These are phyloP conservation scores for Lumnitzera racemosa DNA, from an alignment of 345 rosid species.

Conservation along the genomic window DNA sequence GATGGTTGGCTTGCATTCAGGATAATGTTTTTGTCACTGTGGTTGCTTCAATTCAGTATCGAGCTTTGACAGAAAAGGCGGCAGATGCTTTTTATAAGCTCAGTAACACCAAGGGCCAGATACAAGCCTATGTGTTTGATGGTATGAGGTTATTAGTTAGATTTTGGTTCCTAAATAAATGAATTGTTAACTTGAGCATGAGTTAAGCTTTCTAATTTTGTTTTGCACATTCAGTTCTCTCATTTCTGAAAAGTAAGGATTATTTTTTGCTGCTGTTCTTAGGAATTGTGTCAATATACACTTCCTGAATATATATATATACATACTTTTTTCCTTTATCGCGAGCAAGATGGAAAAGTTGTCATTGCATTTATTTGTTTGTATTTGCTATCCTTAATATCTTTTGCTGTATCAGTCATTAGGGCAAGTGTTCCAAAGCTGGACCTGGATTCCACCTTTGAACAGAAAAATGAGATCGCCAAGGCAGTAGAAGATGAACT, in stretches of 20 bases:
- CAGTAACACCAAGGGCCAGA: slow-evolving; percentile 30
- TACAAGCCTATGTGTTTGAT: slow-evolving; percentile 38
- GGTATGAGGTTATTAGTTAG: slow-evolving; percentile 16
- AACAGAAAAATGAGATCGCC: slow-evolving; percentile 57
- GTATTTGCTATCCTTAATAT: neutral
- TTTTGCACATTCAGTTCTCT: no score
- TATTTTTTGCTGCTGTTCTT: no score
- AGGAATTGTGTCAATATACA: no score
- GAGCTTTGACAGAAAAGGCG: slow-evolving; percentile 31
- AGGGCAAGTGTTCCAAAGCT: slow-evolving; percentile 61
- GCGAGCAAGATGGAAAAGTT: no score
- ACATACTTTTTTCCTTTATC: no score
- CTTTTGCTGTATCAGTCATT: slow-evolving; percentile 30
- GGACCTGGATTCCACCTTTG: slow-evolving; percentile 50
- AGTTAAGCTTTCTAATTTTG: no score
- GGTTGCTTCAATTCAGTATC: slow-evolving; percentile 38
- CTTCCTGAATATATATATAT: no score
- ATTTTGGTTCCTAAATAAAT: no score
- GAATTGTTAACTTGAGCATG: no score
- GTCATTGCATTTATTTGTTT: no score
- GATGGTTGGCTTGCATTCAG: slow-evolving; percentile 9
- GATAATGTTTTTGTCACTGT: slow-evolving; percentile 38
- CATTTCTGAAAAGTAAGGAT: no score
- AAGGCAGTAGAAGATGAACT: slow-evolving; percentile 54
- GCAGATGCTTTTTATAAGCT: slow-evolving; percentile 37